Evolutionary conservation across 1,284 basidiomycete genomes (phyloP).

Genomic region (Afroboletus lepidellus): DNA sequence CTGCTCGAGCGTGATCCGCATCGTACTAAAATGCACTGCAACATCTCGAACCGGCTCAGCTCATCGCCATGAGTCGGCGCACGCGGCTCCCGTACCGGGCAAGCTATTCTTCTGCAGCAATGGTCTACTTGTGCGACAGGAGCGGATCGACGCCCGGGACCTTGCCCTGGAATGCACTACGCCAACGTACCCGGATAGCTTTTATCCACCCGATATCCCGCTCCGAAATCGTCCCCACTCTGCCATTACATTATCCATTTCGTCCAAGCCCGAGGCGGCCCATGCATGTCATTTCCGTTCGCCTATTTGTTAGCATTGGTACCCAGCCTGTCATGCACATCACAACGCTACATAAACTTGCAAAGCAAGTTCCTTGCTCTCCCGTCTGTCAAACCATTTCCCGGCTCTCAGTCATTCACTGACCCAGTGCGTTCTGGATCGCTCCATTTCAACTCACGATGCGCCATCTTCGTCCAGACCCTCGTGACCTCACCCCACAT

Average conservation of each 20-base stretch:
- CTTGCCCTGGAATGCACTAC: neutral
- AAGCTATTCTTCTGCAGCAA: neutral
- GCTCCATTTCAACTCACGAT: too few relatives aligned
- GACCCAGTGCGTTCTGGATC: constrained; percentile 6
- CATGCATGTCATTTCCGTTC: constrained; percentile 19
- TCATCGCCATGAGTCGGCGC: constrained; percentile 12
- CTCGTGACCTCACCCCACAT: constrained; percentile 31
- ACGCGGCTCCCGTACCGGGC: constrained; percentile 1
- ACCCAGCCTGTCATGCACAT: constrained; percentile 3
- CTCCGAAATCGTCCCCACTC: constrained; percentile 2
- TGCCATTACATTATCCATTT: neutral
- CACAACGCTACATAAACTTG: constrained; percentile 9
- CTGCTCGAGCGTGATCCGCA: constrained; percentile 18
- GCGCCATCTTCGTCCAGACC: constrained; percentile 5
- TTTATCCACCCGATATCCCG: constrained; percentile 2
- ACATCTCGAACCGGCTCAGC: constrained; percentile 20
- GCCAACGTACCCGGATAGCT: neutral
- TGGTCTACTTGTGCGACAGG: constrained; percentile 17
- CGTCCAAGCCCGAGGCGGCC: constrained; percentile 3
- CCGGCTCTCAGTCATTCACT: neutral
- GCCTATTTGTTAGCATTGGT: neutral
- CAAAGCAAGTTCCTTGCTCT: constrained; percentile 1
- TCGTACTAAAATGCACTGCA: constrained; percentile 5
- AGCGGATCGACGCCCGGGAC: constrained; percentile 24
- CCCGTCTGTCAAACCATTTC: constrained; percentile 8